Conservation (phyloP, 345 rosid genomes). For the Melaleuca quinquenervia region DNA sequence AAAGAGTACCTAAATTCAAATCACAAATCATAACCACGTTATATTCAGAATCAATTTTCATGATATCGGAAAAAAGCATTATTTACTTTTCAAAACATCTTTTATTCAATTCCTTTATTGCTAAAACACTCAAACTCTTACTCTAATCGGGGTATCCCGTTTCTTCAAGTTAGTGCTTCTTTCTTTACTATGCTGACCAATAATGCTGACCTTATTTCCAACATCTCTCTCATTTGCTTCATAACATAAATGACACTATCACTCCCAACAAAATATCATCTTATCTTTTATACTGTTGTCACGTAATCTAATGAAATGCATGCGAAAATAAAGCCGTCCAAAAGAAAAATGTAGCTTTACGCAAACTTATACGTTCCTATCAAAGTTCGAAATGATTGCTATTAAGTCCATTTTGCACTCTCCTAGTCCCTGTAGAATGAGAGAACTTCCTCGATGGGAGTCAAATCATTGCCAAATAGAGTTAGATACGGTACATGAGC, state of each 20-base stretch:
- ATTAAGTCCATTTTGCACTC: neutral
- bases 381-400: neutral
- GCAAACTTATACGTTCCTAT: neutral
- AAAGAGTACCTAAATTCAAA: neutral
- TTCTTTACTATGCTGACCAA: neutral
- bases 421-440: neutral
- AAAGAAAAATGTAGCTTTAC: neutral
- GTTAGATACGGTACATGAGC: neutral
- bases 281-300: neutral
- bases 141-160: neutral
- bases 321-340: neutral
- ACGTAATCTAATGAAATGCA: neutral
- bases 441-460: neutral
- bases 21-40: neutral
- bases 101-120: neutral
- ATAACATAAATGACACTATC: neutral
- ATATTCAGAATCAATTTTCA: neutral
- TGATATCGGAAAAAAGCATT: neutral
- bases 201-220: neutral
- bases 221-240: neutral
- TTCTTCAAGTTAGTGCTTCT: neutral
- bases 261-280: neutral
- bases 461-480: neutral
- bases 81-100: neutral
- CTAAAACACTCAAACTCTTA: neutral